Conservation (phyloP, 257 asterid species). For the Fraxinus pennsylvanica region DNA sequence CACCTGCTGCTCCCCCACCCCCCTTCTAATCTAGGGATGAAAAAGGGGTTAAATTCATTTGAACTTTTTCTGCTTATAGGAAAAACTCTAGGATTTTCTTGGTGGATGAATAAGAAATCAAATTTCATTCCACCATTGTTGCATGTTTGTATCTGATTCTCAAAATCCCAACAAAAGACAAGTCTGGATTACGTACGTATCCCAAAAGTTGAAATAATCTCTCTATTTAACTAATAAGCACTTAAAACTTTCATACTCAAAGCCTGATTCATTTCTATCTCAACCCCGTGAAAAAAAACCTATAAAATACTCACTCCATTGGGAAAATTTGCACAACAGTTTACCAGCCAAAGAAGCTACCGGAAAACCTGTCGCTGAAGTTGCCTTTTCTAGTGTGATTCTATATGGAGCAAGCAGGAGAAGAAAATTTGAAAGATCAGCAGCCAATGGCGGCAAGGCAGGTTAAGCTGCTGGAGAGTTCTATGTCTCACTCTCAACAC, state of each 20-base stretch:
- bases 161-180: conserved; percentile 2
- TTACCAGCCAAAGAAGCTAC: neutral
- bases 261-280: neutral
- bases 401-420: conserved; percentile 22
- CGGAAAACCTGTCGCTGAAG: neutral
- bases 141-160: conserved; percentile 9
- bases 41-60: too few relatives aligned
- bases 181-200: neutral
- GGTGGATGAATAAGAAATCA: neutral
- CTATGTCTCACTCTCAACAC: neutral
- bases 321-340: neutral
- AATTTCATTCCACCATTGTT: neutral
- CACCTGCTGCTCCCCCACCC: too few relatives aligned
- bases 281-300: neutral
- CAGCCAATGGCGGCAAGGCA: neutral
- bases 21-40: too few relatives aligned
- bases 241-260: conserved; percentile 7
- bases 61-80: too few relatives aligned
- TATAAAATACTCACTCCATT: neutral
- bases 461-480: conserved; percentile 1
- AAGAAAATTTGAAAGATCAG: conserved; percentile 6
- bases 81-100: neutral
- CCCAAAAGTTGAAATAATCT: conserved; percentile 10
- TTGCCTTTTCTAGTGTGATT: neutral
- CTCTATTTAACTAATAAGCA: conserved; percentile 17